These are phyloP conservation scores for Saxophila tyrrhenica DNA, from an alignment of 495 filamentous ascomycete genomes.

Conservation along the genomic window DNA sequence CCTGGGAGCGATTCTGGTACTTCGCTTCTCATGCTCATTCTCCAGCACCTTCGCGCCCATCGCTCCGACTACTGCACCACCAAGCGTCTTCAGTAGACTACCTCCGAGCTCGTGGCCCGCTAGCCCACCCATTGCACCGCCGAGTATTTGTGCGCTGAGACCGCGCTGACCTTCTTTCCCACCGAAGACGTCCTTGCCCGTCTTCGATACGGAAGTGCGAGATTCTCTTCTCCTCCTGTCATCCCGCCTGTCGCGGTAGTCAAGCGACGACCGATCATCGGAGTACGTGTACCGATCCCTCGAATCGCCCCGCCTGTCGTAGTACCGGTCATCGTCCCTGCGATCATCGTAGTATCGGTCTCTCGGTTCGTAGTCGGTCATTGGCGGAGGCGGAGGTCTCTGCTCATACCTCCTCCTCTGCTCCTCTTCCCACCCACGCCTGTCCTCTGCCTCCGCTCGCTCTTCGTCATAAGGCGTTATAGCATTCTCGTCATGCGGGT, in stretches of 20 bases:
- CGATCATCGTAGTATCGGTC: not conserved
- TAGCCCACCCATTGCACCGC: constrained; percentile 43
- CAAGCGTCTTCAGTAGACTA: constrained; percentile 37
- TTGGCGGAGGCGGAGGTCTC: not conserved
- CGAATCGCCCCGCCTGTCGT: not conserved
- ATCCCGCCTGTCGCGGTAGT: not conserved
- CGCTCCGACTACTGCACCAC: constrained; percentile 43
- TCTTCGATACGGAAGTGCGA: not conserved
- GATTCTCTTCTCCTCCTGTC: not conserved
- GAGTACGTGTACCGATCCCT: not conserved
- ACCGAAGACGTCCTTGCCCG: not conserved
- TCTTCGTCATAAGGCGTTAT: not conserved
- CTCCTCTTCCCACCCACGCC: not conserved
- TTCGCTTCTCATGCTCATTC: constrained; percentile 32
- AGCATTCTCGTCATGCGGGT: not conserved
- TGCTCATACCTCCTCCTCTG: not conserved
- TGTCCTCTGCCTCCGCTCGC: not conserved
- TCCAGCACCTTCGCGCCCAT: constrained; percentile 44
- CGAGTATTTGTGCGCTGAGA: constrained; percentile 43
- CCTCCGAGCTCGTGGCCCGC: constrained; percentile 40
- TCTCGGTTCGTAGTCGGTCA: not conserved
- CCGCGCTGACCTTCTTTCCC: constrained; percentile 38
- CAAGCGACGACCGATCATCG: not conserved
- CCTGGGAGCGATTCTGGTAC: no score
- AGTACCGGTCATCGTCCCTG: not conserved